Base-by-base conservation (phyloP, 2,329 filamentous ascomycete species). In the Penicillium glabrum region DNA sequence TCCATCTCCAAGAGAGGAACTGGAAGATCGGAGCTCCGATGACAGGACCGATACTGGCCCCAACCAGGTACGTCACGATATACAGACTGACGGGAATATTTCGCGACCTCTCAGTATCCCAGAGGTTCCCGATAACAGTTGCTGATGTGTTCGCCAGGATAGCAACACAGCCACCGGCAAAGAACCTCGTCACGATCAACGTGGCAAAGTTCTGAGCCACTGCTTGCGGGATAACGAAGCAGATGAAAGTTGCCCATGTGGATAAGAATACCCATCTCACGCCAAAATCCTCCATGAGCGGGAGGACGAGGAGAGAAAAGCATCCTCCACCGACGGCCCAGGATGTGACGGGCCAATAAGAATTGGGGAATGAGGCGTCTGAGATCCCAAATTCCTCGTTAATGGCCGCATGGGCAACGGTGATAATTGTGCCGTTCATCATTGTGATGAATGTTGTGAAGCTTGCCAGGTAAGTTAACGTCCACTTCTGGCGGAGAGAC, bases 201-300 rank as follows among this genome's bases (percentile, higher is more conserved):
- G 78, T 79, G 10, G 77, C 77, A 49, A 79, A 80, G 56, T 78
- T 80, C 14, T 71, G 71, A 0, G 78, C 78, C 9, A 79, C 54
- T 0, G 72, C 77, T 54, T 77, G 76, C 0, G 76, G 75, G 10
- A 81, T 67, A 6, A 78, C 64, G 55, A 79, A 80, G 21, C 77
- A 69, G 26, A 78, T 67, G 37, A 80, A 69, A 8, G 70, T 49
- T 7, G 71, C 58, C 54, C 77, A 77, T 5, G 73, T 66, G 16
- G 56, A 62, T 35, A 79, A 55, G 51, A 77, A 80, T 9, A 75
- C 76, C 58, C 69, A 71, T 55, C 73, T 66, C 7, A 77, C 69
- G 23, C 78, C 77, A 53, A 75, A 76, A 41, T 74, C 70, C 57
- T 80, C 71, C 63, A 69, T 72, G 19, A 74, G 56, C 1, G 71